These are phyloP conservation scores for Flaveria brownii DNA, from an alignment of 129 eudicot genomes.

Conservation along the genomic window DNA sequence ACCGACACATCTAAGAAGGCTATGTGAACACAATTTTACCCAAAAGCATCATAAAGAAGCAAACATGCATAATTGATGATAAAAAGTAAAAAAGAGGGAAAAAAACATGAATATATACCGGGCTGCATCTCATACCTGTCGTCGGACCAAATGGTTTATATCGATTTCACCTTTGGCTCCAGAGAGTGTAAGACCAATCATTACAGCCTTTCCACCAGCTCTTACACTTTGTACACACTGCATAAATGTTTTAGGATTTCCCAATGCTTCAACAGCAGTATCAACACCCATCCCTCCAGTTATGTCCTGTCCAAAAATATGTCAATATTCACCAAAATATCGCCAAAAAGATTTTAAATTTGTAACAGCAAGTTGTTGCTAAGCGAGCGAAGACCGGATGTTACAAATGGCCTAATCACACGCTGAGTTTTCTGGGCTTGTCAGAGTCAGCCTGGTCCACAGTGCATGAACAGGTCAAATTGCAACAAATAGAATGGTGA, in stretches of 20 bases:
- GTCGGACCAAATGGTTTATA: conserved; percentile 95
- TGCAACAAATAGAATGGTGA: neutral
- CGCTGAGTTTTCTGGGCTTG: neutral
- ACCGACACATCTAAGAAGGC: too few species aligned
- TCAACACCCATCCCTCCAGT: conserved; percentile 97
- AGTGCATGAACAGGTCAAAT: neutral
- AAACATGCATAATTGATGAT: neutral
- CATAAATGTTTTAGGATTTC: conserved; percentile 77
- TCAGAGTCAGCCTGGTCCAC: neutral
- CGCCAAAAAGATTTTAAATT: neutral
- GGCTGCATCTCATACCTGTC: conserved; percentile 55
- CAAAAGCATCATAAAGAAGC: neutral
- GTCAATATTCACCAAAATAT: neutral
- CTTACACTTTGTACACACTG: conserved; percentile 91
- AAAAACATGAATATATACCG: neutral
- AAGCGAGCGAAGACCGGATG: neutral
- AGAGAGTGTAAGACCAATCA: conserved; percentile 89
- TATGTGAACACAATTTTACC: too few species aligned
- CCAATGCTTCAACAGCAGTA: conserved; percentile 86
- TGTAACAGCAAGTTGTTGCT: too few species aligned
- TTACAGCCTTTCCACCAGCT: conserved; percentile 97
- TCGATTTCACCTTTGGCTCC: conserved; percentile 94
- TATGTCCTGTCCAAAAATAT: conserved; percentile 60
- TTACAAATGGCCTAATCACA: neutral
- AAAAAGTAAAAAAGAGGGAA: too few species aligned